Evolutionary conservation across 495 filamentous ascomycete species (phyloP), one percentile per base, ranked within the genome.

Genomic region (Tetracladium setigerum): DNA sequence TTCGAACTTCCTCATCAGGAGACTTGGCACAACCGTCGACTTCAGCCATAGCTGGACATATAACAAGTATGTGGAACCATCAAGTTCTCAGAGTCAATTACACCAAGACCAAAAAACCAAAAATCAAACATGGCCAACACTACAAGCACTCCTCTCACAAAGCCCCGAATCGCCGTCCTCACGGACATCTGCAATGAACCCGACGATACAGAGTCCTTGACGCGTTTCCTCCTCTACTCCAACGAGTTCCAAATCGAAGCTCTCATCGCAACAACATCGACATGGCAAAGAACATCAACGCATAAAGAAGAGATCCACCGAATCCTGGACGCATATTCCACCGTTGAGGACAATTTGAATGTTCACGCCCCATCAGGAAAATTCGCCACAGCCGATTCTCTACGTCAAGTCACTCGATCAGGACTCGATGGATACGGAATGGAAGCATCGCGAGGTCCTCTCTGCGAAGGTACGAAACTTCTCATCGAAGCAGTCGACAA

Each of bases 181-280:
- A 65, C 63, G 2, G 69, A 73, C 47, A 71, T 70, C 36, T 64
- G 61, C 34, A 71, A 69, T 44, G 70, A 73, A 49, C 65, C 67
- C 5, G 68, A 69, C 38, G 69, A 71, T 53, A 60, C 66, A 7
- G 62, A 69, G 38, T 71, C 68, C 0, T 52, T 73, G 3, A 60
- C 63, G 19, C 56, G 69, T 2, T 71, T 66, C 45, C 63, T 70
- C 0, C 51, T 69, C 11, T 70, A 73, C 46, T 50, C 61, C 11
- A 71, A 73, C 38, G 60, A 69, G 41, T 67, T 71, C 56, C 49
- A 66, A 9, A 71, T 62, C 3, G 61, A 65, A 16, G 69, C 64
- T 1, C 44, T 71, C 13, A 62, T 69, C 2, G 68, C 68, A 4
- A 57, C 54, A 36, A 71, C 67, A 17, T 68, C 65, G 14, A 65